Evolutionary conservation across 176 grass and related monocot genomes (phyloP), one percentile per base, ranked within the genome.

Genomic region (Juncus inflexus): DNA sequence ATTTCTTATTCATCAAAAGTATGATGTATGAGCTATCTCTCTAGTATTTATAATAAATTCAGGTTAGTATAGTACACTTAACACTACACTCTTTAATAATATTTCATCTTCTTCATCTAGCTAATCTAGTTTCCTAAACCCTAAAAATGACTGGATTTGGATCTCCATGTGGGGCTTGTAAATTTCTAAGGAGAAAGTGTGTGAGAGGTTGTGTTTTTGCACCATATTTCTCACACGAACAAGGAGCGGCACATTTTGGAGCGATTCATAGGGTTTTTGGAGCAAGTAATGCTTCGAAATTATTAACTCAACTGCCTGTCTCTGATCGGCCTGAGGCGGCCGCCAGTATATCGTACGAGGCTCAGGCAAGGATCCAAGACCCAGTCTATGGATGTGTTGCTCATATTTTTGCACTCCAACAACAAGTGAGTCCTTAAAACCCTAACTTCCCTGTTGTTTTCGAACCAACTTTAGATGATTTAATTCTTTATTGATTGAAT

Each of bases 361-460:
- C 86, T 37, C 79, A 90, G 49, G 86, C 82, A 1, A 82, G 82
- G 66, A 82, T 90, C 50, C 75, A 77, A 19, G 78, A 90, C 66
- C 86, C 86, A 35, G 76, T 85, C 50, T 82, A 90, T 42, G 82
- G 86, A 52, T 90, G 86, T 66, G 82, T 90, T 52, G 42, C 78
- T 47, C 78, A 82, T 69, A 90, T 90, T 55, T 82, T 82, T 4
- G 74, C 66, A 4, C 86, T 90, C 75, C 73, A 85, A 16, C 85
- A 89, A 36, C 90, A 83, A 77, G 81, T 77, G 72, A 40, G 9
- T 54, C 37, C 37, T 13, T 61, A 61, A 6, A 35, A 50, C 14
- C 1, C 11, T 63, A 8, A n/a, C 12, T 14, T 78, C 15, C 4
- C 9, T 1, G 9, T 37, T 52, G 1, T 9, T 57, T 13, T 8